Evolutionary conservation across 306 rosid species (phyloP).

Genomic region (Glycyrrhiza uralensis): DNA sequence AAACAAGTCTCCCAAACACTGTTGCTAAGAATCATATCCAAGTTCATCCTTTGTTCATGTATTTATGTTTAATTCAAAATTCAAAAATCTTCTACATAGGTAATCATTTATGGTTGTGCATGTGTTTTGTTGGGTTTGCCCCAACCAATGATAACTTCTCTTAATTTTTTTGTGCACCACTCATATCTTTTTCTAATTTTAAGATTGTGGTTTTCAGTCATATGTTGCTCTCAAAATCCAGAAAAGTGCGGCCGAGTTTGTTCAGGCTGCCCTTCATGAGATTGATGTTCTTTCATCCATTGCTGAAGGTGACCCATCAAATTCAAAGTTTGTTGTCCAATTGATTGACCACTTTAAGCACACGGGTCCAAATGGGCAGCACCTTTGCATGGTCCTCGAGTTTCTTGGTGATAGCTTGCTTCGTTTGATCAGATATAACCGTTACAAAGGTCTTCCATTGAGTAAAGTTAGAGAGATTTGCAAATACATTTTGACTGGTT

Average conservation of each 20-base stretch:
- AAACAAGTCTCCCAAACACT: neutral
- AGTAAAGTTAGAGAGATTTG: constrained; percentile 84
- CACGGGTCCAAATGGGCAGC: constrained; percentile 93
- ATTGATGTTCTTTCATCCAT: constrained; percentile 71
- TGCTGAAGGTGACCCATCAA: constrained; percentile 60
- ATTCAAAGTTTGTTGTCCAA: constrained; percentile 74
- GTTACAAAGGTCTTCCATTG: constrained; percentile 68
- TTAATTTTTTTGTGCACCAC: neutral
- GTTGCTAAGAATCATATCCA: constrained; percentile 16
- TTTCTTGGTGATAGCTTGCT: constrained; percentile 96
- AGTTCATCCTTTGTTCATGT: constrained; percentile 13
- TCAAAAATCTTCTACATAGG: neutral
- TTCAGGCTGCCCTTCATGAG: constrained; percentile 94
- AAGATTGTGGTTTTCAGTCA: constrained; percentile 40
- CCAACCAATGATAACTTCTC: neutral
- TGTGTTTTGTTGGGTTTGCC: neutral
- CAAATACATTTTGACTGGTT: constrained; percentile 70
- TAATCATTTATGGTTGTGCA: neutral
- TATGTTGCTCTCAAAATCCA: constrained; percentile 97
- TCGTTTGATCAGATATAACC: constrained; percentile 74
- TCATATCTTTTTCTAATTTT: neutral
- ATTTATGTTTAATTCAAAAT: neutral
- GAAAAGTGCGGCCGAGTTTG: constrained; percentile 92
- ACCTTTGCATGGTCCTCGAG: constrained; percentile 95
- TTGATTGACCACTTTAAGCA: constrained; percentile 92